A percentile compares a stretch with the other conserved stretches of the same genome.
Conservation (phyloP, 352 stramenopile species). For the Globisporangium alternatum region DNA sequence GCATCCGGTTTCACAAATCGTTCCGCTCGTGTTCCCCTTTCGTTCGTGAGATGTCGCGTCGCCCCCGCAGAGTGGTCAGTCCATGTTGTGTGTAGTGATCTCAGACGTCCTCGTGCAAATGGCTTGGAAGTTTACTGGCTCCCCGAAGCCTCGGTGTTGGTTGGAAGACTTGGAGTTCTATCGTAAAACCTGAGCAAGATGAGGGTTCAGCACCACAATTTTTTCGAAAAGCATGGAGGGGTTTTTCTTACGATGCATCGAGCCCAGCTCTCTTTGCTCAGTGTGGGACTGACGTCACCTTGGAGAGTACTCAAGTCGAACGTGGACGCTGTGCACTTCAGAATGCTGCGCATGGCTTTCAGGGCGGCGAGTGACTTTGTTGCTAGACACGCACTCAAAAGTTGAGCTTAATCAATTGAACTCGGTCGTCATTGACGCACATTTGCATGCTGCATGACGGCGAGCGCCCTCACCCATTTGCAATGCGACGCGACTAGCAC, state of each 20-base stretch:
- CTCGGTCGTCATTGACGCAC: not conserved
- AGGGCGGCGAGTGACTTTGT: no score
- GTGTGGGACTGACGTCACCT: no score
- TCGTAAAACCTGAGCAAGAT: not conserved
- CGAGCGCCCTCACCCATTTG: not conserved
- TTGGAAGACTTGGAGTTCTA: not conserved
- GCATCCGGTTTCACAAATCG: not conserved
- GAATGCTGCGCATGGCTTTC: no score
- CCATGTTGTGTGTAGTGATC: not conserved
- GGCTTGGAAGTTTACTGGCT: not conserved
- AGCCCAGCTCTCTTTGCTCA: no score
- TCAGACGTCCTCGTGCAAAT: not conserved
- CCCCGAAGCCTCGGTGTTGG: not conserved
- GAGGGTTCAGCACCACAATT: not conserved
- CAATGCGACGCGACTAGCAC: not conserved
- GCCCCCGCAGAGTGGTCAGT: not conserved
- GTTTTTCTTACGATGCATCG: no score
- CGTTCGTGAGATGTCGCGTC: not conserved
- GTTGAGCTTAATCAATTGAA: not conserved
- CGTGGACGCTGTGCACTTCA: no score
- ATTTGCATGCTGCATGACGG: not conserved
- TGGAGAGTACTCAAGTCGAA: no score
- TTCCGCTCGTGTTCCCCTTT: conserved; percentile 1
- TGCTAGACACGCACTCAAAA: no score
- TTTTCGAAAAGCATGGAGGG: not conserved